Conservation (phyloP, 2,329 filamentous ascomycete species). For the Cladosporium sphaerospermum region DNA sequence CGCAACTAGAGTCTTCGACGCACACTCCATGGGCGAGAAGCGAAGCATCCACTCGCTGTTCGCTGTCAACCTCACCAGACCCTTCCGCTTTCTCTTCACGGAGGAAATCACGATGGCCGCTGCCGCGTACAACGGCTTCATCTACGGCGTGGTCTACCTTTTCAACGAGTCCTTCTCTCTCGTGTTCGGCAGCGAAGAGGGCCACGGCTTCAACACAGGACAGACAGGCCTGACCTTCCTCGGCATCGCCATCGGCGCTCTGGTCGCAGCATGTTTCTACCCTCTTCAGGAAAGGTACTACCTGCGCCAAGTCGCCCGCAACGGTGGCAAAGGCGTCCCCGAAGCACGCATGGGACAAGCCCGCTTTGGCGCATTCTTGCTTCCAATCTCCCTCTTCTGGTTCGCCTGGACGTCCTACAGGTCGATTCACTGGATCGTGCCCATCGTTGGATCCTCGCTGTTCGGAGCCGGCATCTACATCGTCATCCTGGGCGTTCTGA, state of each 20-base stretch:
- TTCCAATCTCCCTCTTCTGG: slow-evolving; percentile 22
- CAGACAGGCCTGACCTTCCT: slow-evolving; percentile 24
- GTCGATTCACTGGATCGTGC: slow-evolving; percentile 36
- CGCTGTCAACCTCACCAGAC: slow-evolving; percentile 39
- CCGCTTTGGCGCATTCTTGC: slow-evolving; percentile 16
- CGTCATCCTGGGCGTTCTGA: slow-evolving; percentile 44
- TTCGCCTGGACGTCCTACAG: slow-evolving; percentile 31
- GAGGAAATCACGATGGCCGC: slow-evolving; percentile 44
- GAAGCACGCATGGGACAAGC: slow-evolving; percentile 26
- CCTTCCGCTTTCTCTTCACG: slow-evolving; percentile 41
- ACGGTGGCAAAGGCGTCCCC: slow-evolving; percentile 23
- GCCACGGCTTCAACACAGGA: slow-evolving; percentile 37
- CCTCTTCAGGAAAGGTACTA: slow-evolving; percentile 41
- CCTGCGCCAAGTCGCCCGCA: slow-evolving; percentile 17
- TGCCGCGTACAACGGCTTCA: slow-evolving; percentile 44
- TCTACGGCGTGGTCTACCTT: slow-evolving; percentile 45
- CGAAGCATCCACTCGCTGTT: slow-evolving; percentile 34
- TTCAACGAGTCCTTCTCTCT: slow-evolving; percentile 46
- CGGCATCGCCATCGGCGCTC: slow-evolving; percentile 33
- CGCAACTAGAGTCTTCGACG: slow-evolving; percentile 16
- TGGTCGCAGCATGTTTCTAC: slow-evolving; percentile 36
- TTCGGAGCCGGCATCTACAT: slow-evolving; percentile 33
- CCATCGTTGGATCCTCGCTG: slow-evolving; percentile 29
- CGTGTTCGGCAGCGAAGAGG: slow-evolving; percentile 36
- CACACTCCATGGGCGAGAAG: slow-evolving; percentile 19